phyloP scores from a whole-genome alignment of 106 monocot genomes.

The Dioscorea zingiberensis region DNA sequence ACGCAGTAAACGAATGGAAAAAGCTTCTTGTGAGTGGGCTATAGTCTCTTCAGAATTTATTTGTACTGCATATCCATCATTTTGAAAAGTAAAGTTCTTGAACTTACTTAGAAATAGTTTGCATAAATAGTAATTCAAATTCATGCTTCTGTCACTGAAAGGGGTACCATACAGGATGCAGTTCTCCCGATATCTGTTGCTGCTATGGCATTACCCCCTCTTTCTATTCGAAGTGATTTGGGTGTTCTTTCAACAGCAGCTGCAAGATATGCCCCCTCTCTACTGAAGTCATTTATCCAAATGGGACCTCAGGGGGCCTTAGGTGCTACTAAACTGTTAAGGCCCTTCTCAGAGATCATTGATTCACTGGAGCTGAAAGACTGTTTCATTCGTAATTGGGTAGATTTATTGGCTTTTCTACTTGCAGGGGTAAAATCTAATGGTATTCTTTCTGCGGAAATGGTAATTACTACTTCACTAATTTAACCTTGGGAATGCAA shows the following conservation, averaged over 20 bases:
- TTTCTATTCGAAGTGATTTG: conserved; percentile 83
- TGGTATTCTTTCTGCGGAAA: conserved; percentile 82
- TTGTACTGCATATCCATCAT: too few relatives aligned
- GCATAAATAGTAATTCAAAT: too few relatives aligned
- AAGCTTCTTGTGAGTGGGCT: conserved; percentile 61
- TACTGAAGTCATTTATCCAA: conserved; percentile 74
- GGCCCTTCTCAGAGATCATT: conserved; percentile 84
- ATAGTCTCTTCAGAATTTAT: too few relatives aligned
- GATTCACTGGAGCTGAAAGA: conserved; percentile 84
- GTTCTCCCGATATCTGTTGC: conserved; percentile 79
- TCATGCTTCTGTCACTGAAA: too few relatives aligned
- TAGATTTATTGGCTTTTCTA: conserved; percentile 83
- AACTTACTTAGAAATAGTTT: too few relatives aligned
- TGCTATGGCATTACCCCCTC: conserved; percentile 88
- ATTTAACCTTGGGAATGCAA: too few relatives aligned
- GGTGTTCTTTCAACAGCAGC: conserved; percentile 88
- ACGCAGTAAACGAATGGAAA: conserved; percentile 84
- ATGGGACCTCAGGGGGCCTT: conserved; percentile 92
- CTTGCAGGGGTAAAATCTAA: conserved; percentile 86
- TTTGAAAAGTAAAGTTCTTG: too few relatives aligned
- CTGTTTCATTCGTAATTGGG: conserved; percentile 86
- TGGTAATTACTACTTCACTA: conserved; percentile 35
- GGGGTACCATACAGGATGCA: conserved; percentile 38
- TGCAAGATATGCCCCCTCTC: conserved; percentile 80
- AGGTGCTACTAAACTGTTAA: conserved; percentile 86